These are phyloP conservation scores for Calonectria naviculata DNA, from an alignment of 2,329 filamentous ascomycete genomes.

Conservation along the genomic window DNA sequence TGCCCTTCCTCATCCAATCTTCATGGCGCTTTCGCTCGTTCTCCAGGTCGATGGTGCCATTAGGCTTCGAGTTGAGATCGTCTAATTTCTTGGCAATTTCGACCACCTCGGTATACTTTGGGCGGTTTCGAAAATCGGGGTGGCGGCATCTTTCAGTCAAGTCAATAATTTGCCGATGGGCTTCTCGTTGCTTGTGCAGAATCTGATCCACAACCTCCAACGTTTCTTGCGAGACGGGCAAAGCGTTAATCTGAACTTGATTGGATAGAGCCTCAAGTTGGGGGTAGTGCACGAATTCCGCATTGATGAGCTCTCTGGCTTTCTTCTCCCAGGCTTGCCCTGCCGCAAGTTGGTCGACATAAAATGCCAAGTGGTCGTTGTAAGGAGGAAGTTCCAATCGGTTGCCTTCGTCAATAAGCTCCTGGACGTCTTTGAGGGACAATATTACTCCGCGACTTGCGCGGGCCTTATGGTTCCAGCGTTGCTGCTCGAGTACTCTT, in stretches of 20 bases:
- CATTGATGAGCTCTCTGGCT: constrained; percentile 91
- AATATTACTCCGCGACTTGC: constrained; percentile 72
- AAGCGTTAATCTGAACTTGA: constrained; percentile 75
- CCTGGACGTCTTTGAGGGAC: constrained; percentile 81
- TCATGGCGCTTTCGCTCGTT: constrained; percentile 95
- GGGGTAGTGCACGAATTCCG: constrained; percentile 91
- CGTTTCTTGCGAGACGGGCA: constrained; percentile 87
- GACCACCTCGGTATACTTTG: constrained; percentile 89
- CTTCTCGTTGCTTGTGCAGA: constrained; percentile 93
- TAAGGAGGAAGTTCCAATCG: constrained; percentile 82
- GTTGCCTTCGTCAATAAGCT: constrained; percentile 81
- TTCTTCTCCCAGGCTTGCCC: constrained; percentile 94
- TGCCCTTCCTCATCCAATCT: constrained; percentile 99
- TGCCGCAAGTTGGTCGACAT: constrained; percentile 78
- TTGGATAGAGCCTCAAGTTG: constrained; percentile 92
- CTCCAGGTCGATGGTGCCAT: constrained; percentile 91
- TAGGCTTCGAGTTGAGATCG: constrained; percentile 91
- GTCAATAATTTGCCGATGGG: constrained; percentile 86
- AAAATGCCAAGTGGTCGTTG: constrained; percentile 82
- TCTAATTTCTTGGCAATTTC: constrained; percentile 89
- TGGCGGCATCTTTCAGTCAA: constrained; percentile 83
- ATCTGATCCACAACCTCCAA: constrained; percentile 88
- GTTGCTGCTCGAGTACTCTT: constrained; percentile 83
- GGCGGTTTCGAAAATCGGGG: constrained; percentile 80
- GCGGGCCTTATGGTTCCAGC: constrained; percentile 86